Evolutionary conservation across 345 rosid species (phyloP), one percentile per base, ranked within the genome.

Genomic region (Eucalyptus cloeziana): DNA sequence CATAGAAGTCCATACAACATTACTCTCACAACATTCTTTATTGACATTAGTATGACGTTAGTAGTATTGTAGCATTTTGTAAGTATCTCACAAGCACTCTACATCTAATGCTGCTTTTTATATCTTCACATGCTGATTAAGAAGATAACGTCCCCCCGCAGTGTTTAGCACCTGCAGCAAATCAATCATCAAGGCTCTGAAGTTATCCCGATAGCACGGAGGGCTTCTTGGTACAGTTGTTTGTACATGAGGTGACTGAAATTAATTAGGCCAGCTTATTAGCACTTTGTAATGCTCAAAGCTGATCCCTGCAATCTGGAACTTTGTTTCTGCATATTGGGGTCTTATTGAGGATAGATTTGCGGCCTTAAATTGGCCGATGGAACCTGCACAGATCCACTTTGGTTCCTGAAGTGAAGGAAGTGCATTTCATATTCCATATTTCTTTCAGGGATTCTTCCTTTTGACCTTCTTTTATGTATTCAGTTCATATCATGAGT

Each of bases 381-480:
- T 76, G 91, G 89, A 94, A 98, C 99, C 99, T 97, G 99, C 99
- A 97, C 93, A 97, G 92, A 97, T 89, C 93, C 95, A 95, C 95
- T 93, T 94, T 92, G 94, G 71, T 96, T 95, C 97, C 95, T 92
- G 94, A 91, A 97, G 92, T 88, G 94, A 94, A 94, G 94, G 93
- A 92, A 94, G 90, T 88, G 90, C 88, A 93, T 91, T 89, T 64
- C 91, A 93, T 92, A 92, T 91, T 92, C 91, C 76, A 93, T 94
- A 91, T 92, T 94, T 91, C 90, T 93, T 92, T 62, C 92, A 86
- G 90, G 86, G 88, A 90, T 88, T 90, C 90, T 93, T 90, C 88
- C 90, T 85, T 87, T 80, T 91, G 90, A 91, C 93, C 93, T 89
- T 93, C 90, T 91, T 91, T 87, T 92, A 85, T 90, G 90, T 86